Evolutionary conservation across 495 filamentous ascomycete genomes (phyloP), one percentile per base, ranked within the genome.

Genomic region (Evansstolkia leycettana): DNA sequence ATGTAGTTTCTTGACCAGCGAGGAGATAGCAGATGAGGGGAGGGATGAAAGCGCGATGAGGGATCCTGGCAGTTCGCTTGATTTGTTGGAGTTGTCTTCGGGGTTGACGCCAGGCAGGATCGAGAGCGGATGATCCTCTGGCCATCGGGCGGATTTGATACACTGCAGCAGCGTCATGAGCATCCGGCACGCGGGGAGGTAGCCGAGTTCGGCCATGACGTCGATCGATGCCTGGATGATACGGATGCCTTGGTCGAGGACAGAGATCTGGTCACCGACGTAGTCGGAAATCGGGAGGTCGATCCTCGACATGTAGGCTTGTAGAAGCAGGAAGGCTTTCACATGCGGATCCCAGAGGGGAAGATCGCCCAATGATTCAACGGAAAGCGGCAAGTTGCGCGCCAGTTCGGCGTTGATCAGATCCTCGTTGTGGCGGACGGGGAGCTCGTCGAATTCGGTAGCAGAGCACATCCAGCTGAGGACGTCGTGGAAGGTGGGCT

Each of bases 261-360:
- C 84, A 19, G 75, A 80, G 29, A 73, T 84, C 51, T 89, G 84
- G 56, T 99, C 90, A 45, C 89, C 90, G 5, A 96, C 84, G 43
- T 99, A 99, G 65, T 99, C 90, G 1, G 86, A 81, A 34, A 99
- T 95, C 6, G 90, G 90, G 17, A 99, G 74, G 33, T 82, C 76
- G 43, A 95, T 81, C 25, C 89, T 79, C 20, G 82, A 85, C 75
- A 99, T 87, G 52, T 94, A 86, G 2, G 90, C 87, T 50, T 99
- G 92, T 0, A 99, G 68, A 2, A 99, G 67, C 23, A 99, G 62
- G 60, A 94, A 96, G 0, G 92, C 81, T 51, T 99, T 99, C 46
- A 96, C 83, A 54, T 99, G 90, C 10, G 90, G 90, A 59, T 99
- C 90, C 88, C 90, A 95, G 79, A 96, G 84, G 0, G 86, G 89